A percentile compares a stretch with the other conserved stretches of the same genome.
These are phyloP conservation scores for Piromyces sp. DNA, from an alignment of 192 early-diverging fungal genomes.

Conservation along the genomic window DNA sequence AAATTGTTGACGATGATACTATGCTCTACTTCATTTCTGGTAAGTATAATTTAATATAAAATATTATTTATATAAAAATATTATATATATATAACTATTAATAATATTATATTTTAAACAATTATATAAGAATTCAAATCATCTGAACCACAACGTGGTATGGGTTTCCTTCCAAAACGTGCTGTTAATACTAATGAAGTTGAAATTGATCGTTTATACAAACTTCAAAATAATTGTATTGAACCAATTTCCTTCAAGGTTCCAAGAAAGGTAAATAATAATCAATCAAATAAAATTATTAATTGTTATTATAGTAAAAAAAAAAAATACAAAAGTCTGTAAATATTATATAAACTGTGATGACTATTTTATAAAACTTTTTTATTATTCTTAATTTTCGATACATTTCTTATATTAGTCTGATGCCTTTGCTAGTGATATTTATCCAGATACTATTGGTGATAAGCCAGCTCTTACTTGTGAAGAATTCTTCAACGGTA, in stretches of 20 bases:
- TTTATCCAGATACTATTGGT: slow-evolving; percentile 74
- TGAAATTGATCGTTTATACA: slow-evolving; percentile 86
- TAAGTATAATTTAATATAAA: not conserved
- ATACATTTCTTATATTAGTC: too few relatives aligned
- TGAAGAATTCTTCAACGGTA: slow-evolving; percentile 80
- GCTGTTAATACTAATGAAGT: slow-evolving; percentile 66
- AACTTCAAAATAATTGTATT: slow-evolving; percentile 70
- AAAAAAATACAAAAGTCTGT: too few relatives aligned
- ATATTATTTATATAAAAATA: not conserved
- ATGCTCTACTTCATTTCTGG: slow-evolving; percentile 53
- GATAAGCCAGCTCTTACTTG: slow-evolving; percentile 71
- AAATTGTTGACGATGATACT: slow-evolving; percentile 84
- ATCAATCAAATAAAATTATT: too few relatives aligned
- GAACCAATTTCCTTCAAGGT: slow-evolving; percentile 96
- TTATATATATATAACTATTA: too few relatives aligned
- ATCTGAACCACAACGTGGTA: slow-evolving; percentile 78
- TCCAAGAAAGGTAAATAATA: slow-evolving; percentile 61
- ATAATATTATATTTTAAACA: too few relatives aligned
- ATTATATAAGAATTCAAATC: slow-evolving; percentile 85
- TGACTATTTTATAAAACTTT: too few relatives aligned
- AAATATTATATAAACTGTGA: too few relatives aligned
- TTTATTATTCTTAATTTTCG: too few relatives aligned
- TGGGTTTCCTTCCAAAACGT: slow-evolving; percentile 86
- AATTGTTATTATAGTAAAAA: too few relatives aligned
- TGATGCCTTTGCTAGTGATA: slow-evolving; percentile 89